Conservation (phyloP, 31 red algal genomes). For the Asparagopsis taxiformis region DNA sequence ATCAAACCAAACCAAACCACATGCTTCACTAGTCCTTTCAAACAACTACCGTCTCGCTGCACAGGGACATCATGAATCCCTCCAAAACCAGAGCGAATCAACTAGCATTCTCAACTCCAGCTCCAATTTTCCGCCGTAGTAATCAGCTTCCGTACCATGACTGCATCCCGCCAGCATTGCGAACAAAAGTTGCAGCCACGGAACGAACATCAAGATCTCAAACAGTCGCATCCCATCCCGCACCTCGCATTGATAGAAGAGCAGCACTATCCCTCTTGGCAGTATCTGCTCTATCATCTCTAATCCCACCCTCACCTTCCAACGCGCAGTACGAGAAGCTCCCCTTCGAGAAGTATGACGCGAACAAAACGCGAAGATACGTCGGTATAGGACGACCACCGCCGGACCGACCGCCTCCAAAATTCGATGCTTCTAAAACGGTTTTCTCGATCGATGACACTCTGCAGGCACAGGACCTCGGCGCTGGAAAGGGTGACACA, state of each 20-base stretch:
- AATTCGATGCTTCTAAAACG: constrained; percentile 10
- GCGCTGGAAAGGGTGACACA: constrained; percentile 28
- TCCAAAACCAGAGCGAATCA: not conserved
- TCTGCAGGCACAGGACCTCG: constrained; percentile 43
- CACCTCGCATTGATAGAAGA: not conserved
- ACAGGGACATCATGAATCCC: too few relatives aligned
- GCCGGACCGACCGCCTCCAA: constrained; percentile 34
- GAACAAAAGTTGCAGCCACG: not conserved
- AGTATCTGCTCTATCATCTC: not conserved
- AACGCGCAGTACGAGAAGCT: not conserved
- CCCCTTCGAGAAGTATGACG: constrained; percentile 19
- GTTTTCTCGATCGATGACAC: constrained; percentile 29
- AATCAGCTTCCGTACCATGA: not conserved
- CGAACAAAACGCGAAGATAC: constrained; percentile 47
- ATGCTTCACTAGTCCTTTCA: not conserved
- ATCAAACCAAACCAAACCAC: too few relatives aligned
- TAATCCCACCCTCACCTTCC: not conserved
- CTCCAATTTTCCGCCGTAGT: not conserved
- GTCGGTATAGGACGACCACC: constrained; percentile 39
- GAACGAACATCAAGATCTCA: not conserved
- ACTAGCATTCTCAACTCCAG: not conserved
- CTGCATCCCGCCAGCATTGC: not conserved
- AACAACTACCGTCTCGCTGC: not conserved
- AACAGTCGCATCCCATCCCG: not conserved
- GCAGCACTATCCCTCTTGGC: not conserved